Conservation (phyloP, 2,329 filamentous ascomycete genomes). For the Aspergillus piperis region DNA sequence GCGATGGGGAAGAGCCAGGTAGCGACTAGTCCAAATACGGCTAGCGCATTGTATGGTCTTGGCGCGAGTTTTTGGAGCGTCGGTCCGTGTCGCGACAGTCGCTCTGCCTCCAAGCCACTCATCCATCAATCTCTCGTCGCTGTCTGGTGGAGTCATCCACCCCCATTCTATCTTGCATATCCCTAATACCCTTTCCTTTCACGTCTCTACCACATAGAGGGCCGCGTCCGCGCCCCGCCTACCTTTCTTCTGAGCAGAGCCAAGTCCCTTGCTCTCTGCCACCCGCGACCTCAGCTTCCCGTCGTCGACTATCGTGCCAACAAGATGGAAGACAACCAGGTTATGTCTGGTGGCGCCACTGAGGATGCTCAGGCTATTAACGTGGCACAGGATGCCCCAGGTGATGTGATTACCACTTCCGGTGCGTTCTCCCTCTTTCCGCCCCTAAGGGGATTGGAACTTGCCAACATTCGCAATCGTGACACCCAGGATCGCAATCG, state of each 20-base stretch:
- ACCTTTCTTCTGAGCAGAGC: slow-evolving; percentile 24
- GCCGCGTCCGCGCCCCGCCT: slow-evolving; percentile 16
- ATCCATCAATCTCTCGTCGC: slow-evolving; percentile 11
- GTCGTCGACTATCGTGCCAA: slow-evolving; percentile 26
- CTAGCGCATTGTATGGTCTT: slow-evolving; percentile 28
- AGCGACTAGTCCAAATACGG: slow-evolving; percentile 9
- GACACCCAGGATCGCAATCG: slow-evolving; percentile 34
- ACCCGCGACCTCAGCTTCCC: slow-evolving; percentile 31
- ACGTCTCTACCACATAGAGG: slow-evolving; percentile 1
- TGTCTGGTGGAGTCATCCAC: slow-evolving; percentile 12
- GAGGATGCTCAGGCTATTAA: slow-evolving; percentile 31
- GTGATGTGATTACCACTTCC: slow-evolving; percentile 32
- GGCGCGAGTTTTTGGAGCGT: slow-evolving; percentile 40
- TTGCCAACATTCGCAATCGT: slow-evolving; percentile 24
- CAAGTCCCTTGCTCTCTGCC: slow-evolving; percentile 34
- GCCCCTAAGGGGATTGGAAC: slow-evolving; percentile 13
- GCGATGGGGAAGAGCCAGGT: not conserved
- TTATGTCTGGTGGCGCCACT: slow-evolving; percentile 27
- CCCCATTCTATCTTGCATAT: not conserved
- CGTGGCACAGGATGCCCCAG: slow-evolving; percentile 32
- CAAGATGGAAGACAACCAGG: slow-evolving; percentile 41
- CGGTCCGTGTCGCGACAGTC: slow-evolving; percentile 33
- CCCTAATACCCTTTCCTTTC: slow-evolving; percentile 5
- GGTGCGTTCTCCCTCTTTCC: slow-evolving; percentile 30
- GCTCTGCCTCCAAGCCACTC: slow-evolving; percentile 28